Evolutionary conservation across 192 early-diverging fungal species (phyloP).

Genomic region (Endogone sp.): DNA sequence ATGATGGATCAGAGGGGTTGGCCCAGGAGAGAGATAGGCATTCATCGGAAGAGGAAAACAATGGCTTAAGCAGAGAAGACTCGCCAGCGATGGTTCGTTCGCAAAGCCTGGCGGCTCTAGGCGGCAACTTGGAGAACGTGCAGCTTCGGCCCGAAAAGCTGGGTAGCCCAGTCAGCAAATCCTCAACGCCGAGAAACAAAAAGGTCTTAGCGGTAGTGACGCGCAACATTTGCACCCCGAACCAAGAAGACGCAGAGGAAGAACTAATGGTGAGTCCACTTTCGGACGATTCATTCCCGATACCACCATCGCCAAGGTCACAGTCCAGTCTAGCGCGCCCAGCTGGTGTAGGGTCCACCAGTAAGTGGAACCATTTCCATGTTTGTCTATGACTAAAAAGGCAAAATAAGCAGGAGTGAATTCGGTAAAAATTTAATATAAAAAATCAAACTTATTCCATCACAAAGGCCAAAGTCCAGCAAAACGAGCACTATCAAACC

Average conservation of each 20-base stretch:
- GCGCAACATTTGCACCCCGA: neutral
- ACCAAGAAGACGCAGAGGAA: neutral
- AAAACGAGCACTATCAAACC: neutral
- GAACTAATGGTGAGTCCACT: neutral
- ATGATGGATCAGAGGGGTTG: neutral
- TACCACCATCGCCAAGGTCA: neutral
- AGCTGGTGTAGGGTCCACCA: neutral
- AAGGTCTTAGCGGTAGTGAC: too few species aligned
- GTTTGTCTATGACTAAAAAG: neutral
- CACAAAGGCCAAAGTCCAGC: neutral
- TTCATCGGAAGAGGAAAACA: neutral
- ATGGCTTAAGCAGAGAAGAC: neutral
- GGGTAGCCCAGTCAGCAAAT: neutral
- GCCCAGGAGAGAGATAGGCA: neutral
- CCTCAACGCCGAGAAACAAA: neutral
- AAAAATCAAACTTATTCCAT: neutral
- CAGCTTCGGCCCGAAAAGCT: neutral
- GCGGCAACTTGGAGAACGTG: neutral
- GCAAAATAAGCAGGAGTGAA: neutral
- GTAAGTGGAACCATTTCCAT: neutral
- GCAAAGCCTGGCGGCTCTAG: neutral
- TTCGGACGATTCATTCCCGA: neutral
- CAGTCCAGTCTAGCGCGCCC: neutral
- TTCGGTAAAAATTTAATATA: neutral
- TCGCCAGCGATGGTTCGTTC: neutral